Evolutionary conservation across 192 early-diverging fungal species (phyloP).

Genomic region (Entomortierella beljakovae): DNA sequence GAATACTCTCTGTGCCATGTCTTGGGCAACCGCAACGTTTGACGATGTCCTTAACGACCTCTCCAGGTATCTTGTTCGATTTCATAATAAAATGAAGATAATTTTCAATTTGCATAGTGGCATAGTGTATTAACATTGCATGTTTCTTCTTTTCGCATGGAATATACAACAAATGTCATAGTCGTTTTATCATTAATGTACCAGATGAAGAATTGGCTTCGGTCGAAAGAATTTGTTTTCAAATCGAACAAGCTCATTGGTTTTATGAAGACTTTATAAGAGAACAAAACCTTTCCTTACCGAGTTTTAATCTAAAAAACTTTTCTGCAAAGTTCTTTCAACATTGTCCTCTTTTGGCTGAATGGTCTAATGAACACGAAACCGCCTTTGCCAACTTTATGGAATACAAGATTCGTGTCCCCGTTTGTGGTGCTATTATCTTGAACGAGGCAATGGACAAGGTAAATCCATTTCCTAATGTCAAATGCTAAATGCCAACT

Average conservation of each 20-base stretch:
- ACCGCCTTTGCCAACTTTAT: slow-evolving; percentile 91
- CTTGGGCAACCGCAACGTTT: slow-evolving; percentile 76
- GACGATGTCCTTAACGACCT: slow-evolving; percentile 90
- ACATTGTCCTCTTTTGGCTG: slow-evolving; percentile 90
- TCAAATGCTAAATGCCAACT: too few species aligned
- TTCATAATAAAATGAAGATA: background rate
- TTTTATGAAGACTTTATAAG: slow-evolving; percentile 99
- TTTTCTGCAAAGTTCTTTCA: slow-evolving; percentile 87
- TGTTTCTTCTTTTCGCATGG: slow-evolving; percentile 1
- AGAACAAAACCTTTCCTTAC: slow-evolving; percentile 82
- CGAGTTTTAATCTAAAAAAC: slow-evolving; percentile 86
- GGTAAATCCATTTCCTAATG: slow-evolving; percentile 47
- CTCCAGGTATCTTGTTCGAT: slow-evolving; percentile 68
- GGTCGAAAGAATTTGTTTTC: slow-evolving; percentile 98
- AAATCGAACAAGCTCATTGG: slow-evolving; percentile 99
- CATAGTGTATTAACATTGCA: background rate
- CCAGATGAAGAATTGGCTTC: slow-evolving; percentile 94
- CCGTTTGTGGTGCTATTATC: slow-evolving; percentile 97
- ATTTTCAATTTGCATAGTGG: background rate
- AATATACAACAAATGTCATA: background rate
- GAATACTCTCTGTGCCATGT: slow-evolving; percentile 37
- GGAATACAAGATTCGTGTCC: slow-evolving; percentile 95
- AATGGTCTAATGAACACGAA: slow-evolving; percentile 92
- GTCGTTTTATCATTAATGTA: slow-evolving; percentile 99
- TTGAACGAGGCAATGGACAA: slow-evolving; percentile 85